Evolutionary conservation across 2,329 filamentous ascomycete genomes (phyloP).

Genomic region (Neonectria ditissima): DNA sequence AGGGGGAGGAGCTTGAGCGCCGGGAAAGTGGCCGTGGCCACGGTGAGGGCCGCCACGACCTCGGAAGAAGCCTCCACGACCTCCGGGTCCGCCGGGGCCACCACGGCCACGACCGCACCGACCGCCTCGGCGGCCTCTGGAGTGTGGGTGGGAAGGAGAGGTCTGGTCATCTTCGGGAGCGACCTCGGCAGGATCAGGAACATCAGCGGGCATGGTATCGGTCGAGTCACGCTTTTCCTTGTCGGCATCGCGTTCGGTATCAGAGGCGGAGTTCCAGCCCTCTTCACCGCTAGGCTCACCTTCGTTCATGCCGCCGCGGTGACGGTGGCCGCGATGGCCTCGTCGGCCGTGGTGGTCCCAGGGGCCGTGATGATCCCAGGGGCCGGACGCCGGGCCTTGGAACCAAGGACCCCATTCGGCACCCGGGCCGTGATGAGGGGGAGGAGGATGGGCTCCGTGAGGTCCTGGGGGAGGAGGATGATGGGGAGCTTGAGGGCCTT

Average conservation of each 20-base stretch:
- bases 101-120: slow-evolving; percentile 34
- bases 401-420: slow-evolving; percentile 44
- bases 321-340: slow-evolving; percentile 37
- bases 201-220: slow-evolving; percentile 48
- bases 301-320: slow-evolving; percentile 41
- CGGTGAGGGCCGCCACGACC: slow-evolving; percentile 38
- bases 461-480: slow-evolving; percentile 23
- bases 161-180: slow-evolving; percentile 45
- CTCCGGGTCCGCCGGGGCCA: slow-evolving; percentile 35
- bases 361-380: slow-evolving; percentile 29
- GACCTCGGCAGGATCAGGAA: slow-evolving; percentile 50
- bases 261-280: slow-evolving; percentile 29
- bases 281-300: slow-evolving; percentile 35
- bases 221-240: slow-evolving; percentile 52
- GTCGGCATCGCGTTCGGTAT: slow-evolving; percentile 40
- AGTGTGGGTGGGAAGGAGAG: slow-evolving; percentile 35
- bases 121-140: slow-evolving; percentile 37
- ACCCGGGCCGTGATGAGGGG: slow-evolving; percentile 38
- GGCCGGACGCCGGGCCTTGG: slow-evolving; percentile 30
- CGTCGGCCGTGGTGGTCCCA: slow-evolving; percentile 38
- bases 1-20: slow-evolving; percentile 35
- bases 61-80: slow-evolving; percentile 36
- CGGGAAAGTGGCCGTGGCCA: slow-evolving; percentile 43
- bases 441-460: slow-evolving; percentile 34
- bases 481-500: slow-evolving; percentile 16